A percentile compares a stretch with the other conserved stretches of the same genome.
Evolutionary conservation across 768 basidiomycete genomes (phyloP).

Genomic region (Collybia nuda): DNA sequence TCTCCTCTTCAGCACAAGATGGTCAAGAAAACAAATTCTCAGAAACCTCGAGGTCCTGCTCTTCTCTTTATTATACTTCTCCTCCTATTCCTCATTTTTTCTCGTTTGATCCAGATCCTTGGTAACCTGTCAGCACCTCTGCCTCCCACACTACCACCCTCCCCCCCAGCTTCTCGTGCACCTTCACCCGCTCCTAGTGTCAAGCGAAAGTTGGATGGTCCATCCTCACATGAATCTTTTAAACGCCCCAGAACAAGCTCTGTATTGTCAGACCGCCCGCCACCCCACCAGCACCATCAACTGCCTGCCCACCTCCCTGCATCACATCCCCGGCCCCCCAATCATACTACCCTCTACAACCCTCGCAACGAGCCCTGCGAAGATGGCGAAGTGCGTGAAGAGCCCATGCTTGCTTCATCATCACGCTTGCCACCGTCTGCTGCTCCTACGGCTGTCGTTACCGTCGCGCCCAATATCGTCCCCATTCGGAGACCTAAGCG

Average conservation of each 20-base stretch:
- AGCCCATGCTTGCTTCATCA: constrained; percentile 27
- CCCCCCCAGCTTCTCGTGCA: constrained; percentile 50
- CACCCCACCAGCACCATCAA: constrained; percentile 19
- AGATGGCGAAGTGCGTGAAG: constrained; percentile 56
- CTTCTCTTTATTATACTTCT: constrained; percentile 4
- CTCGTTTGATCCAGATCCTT: constrained; percentile 30
- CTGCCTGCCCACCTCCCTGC: constrained; percentile 20
- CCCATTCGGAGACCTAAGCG: constrained; percentile 71
- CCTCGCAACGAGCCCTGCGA: constrained; percentile 47
- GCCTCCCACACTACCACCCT: constrained; percentile 48
- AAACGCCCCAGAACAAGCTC: constrained; percentile 47
- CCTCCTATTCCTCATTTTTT: constrained; percentile 11
- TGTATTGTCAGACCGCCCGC: constrained; percentile 19
- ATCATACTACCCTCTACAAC: constrained; percentile 17
- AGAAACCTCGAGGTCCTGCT: constrained; percentile 42
- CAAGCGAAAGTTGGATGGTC: constrained; percentile 48
- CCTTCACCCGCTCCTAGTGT: constrained; percentile 42
- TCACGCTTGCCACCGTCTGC: constrained; percentile 16
- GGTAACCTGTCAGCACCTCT: constrained; percentile 39
- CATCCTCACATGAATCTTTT: constrained; percentile 36
- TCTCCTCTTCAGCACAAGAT: constrained; percentile 36
- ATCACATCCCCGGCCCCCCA: constrained; percentile 24
- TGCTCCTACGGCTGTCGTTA: constrained; percentile 9
- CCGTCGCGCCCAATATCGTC: constrained; percentile 36
- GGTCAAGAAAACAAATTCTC: constrained; percentile 50